These are phyloP conservation scores for Juglanconis juglandina DNA, from an alignment of 2,329 filamentous ascomycete species.

Conservation along the genomic window DNA sequence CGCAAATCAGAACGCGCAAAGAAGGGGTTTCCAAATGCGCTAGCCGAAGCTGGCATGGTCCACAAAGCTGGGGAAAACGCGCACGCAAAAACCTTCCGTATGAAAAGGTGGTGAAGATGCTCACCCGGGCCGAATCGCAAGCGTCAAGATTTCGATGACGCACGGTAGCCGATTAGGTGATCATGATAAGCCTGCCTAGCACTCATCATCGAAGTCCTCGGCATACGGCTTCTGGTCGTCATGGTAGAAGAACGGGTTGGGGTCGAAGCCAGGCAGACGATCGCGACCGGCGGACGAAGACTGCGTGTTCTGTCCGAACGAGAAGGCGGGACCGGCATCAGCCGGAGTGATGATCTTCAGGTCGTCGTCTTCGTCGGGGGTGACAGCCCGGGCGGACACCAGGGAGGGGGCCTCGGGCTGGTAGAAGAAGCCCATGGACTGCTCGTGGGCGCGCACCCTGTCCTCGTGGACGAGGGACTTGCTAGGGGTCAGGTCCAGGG, in stretches of 20 bases:
- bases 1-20: background rate
- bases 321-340: background rate
- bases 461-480: background rate
- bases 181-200: background rate
- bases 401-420: background rate
- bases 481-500: background rate
- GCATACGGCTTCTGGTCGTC: background rate
- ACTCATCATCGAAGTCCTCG: background rate
- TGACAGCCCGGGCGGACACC: background rate
- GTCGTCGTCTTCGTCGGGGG: constrained; percentile 1
- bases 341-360: background rate
- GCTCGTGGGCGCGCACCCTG: background rate
- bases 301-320: background rate
- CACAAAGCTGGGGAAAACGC: too few species aligned
- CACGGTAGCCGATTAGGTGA: too few species aligned
- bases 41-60: background rate
- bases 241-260: background rate
- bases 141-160: too few species aligned
- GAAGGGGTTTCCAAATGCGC: background rate
- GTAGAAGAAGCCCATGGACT: background rate
- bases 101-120: too few species aligned
- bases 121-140: too few species aligned
- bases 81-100: too few species aligned
- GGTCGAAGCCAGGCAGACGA: background rate
- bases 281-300: background rate